phyloP scores from a whole-genome alignment of 2,329 filamentous ascomycete genomes.

The Cryoendolithus antarcticus region DNA sequence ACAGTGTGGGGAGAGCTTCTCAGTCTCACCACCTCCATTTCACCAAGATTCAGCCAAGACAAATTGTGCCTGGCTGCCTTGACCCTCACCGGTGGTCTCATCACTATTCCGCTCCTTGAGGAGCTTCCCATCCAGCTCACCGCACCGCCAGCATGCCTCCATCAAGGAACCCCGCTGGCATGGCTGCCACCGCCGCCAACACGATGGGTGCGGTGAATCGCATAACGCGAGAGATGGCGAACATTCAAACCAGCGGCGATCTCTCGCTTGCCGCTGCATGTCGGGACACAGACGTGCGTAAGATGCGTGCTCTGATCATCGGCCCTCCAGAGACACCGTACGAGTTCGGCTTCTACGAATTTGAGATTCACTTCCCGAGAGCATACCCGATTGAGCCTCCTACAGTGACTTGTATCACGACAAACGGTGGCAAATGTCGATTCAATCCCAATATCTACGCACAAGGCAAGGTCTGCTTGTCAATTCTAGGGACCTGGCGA shows the following conservation, averaged over 20 bases:
- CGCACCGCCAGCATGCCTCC: neutral
- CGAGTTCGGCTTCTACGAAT: conserved; percentile 95
- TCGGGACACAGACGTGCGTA: conserved; percentile 75
- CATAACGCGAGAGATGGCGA: conserved; percentile 59
- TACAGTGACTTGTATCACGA: conserved; percentile 58
- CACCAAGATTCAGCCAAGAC: neutral
- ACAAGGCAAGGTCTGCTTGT: conserved; percentile 84
- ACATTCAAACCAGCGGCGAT: conserved; percentile 72
- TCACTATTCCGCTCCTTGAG: no score
- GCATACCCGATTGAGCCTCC: conserved; percentile 68
- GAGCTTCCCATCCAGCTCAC: no score
- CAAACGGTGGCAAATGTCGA: conserved; percentile 73
- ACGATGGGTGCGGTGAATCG: conserved; percentile 18
- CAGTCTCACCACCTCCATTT: neutral
- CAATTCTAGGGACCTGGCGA: conserved; percentile 65
- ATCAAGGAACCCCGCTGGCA: conserved; percentile 3
- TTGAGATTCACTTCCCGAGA: conserved; percentile 36
- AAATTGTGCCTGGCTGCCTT: no score
- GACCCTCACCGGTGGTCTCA: no score
- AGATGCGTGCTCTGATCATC: conserved; percentile 76
- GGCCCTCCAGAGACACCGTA: conserved; percentile 92
- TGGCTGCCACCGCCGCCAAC: conserved; percentile 15
- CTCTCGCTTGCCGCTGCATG: conserved; percentile 81
- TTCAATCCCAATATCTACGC: conserved; percentile 98
- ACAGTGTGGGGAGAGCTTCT: no score